These are phyloP conservation scores for Penicillium brasilianum DNA, from an alignment of 2,329 filamentous ascomycete genomes.

Conservation along the genomic window DNA sequence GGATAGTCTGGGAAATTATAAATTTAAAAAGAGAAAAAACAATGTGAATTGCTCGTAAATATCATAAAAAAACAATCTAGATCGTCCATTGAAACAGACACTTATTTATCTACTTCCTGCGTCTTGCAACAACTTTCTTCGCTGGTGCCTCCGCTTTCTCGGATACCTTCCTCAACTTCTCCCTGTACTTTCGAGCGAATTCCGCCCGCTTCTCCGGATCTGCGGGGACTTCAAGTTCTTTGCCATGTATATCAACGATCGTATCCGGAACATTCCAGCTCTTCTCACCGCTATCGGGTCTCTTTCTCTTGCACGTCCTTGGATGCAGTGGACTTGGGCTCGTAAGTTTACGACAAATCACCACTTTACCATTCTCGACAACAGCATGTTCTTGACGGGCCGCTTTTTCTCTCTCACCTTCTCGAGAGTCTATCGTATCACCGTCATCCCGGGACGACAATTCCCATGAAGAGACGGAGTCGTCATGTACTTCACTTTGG, in stretches of 20 bases:
- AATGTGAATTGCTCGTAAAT: not conserved
- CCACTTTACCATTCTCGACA: constrained; percentile 3
- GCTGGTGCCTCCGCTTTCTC: not conserved
- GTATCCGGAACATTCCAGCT: not conserved
- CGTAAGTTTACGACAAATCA: constrained; percentile 1
- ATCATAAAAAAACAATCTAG: not conserved
- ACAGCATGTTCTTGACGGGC: not conserved
- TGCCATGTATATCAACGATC: not conserved
- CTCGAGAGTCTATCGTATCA: not conserved
- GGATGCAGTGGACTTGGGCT: not conserved
- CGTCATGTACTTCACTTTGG: no score
- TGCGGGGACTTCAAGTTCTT: not conserved
- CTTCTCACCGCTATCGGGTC: not conserved
- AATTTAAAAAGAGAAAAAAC: not conserved
- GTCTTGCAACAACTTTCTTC: not conserved
- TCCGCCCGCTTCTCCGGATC: not conserved
- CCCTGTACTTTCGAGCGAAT: not conserved
- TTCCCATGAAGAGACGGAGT: not conserved
- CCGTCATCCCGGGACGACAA: no score
- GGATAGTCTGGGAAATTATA: not conserved
- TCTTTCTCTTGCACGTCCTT: not conserved
- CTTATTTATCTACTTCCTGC: not conserved
- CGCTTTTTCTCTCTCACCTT: not conserved
- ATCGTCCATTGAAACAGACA: not conserved
- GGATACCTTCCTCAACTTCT: not conserved